Evolutionary conservation across 257 asterid species (phyloP).

Genomic region (Eustoma russellianum): DNA sequence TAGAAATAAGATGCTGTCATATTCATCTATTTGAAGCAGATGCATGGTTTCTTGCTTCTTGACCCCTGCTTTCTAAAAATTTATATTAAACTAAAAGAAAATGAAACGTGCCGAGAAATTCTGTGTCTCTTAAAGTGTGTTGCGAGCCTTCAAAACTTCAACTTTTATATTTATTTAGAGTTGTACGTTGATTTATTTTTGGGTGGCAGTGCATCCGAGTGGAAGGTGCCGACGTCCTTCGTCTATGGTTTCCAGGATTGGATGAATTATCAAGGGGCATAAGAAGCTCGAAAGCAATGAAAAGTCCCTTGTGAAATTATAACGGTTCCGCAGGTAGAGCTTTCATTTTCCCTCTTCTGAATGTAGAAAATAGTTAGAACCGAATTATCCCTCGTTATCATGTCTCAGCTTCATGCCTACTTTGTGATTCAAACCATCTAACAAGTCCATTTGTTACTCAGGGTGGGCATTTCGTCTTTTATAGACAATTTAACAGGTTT

Average conservation of each 20-base stretch:
- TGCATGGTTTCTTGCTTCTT: too few species aligned
- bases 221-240: constrained; percentile 79
- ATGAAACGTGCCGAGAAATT: too few species aligned
- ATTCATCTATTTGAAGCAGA: too few species aligned
- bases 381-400: not conserved
- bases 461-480: constrained; percentile 78
- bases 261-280: constrained; percentile 76
- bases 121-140: too few species aligned
- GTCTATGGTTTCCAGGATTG: constrained; percentile 76
- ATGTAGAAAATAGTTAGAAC: too few species aligned
- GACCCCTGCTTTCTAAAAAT: too few species aligned
- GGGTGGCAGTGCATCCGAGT: constrained; percentile 56
- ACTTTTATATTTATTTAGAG: too few species aligned
- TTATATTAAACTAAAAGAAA: too few species aligned
- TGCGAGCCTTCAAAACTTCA: too few species aligned
- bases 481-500: constrained; percentile 53
- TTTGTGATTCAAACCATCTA: constrained; percentile 2
- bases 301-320: constrained; percentile 67
- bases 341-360: not conserved
- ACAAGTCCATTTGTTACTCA: constrained; percentile 10
- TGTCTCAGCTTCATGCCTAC: not conserved
- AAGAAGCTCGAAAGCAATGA: constrained; percentile 64
- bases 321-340: constrained; percentile 59
- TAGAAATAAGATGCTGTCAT: too few species aligned
- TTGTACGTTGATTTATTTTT: not conserved